Evolutionary conservation across 228 moss, liverwort and hornwort species (phyloP).

Genomic region (Sphagnum fallax): DNA sequence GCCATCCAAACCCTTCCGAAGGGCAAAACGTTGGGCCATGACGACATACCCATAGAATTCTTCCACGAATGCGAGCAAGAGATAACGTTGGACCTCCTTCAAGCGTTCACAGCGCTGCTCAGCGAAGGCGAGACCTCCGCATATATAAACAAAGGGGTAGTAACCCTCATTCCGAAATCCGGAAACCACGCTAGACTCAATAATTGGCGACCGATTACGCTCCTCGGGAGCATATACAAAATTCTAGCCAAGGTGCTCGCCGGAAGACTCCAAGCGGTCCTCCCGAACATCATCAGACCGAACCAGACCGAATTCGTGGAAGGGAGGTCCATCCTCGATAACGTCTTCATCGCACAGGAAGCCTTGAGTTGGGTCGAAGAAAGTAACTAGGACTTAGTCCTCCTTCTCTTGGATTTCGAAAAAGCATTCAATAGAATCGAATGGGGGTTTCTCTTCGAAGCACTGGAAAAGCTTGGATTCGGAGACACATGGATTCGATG

Average conservation of each 20-base stretch:
- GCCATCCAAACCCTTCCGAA: neutral
- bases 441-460: neutral
- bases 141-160: neutral
- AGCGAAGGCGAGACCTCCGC: fast-evolving
- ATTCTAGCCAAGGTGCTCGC: neutral
- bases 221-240: neutral
- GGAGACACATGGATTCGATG: neutral
- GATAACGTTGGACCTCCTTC: fast-evolving
- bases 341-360: neutral
- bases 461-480: neutral
- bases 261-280: neutral
- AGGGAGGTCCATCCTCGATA: neutral
- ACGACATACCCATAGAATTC: neutral
- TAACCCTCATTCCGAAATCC: neutral
- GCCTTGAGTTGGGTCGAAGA: neutral
- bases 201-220: neutral
- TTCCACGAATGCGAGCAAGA: no score
- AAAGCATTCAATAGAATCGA: neutral
- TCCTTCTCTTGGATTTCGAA: neutral
- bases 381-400: neutral
- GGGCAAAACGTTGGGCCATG: neutral
- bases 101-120: no score
- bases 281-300: neutral
- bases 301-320: neutral
- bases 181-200: neutral